Conservation (phyloP, 2,329 filamentous ascomycete species). For the Chrysoporthe deuterocubensis region DNA sequence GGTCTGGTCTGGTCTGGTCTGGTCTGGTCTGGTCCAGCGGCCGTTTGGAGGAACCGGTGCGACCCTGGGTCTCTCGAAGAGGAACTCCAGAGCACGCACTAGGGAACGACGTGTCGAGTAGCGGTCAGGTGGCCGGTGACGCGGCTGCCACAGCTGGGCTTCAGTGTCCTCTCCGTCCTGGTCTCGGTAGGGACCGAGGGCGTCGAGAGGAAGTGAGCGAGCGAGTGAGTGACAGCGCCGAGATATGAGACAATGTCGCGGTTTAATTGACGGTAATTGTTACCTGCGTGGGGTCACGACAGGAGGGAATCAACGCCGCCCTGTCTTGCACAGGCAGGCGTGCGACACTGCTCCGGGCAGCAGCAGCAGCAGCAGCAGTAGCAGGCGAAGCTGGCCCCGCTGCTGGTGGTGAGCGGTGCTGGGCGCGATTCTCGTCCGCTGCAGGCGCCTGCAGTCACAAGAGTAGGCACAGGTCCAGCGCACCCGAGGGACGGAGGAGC, state of each 20-base stretch:
- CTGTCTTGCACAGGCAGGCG: constrained; percentile 19
- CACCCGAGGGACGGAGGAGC: constrained; percentile 10
- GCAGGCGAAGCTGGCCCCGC: constrained; percentile 1
- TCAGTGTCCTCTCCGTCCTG: not conserved
- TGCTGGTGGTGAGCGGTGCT: constrained; percentile 7
- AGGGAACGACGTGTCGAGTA: constrained; percentile 8
- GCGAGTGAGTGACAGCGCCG: not conserved
- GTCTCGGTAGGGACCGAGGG: constrained; percentile 21
- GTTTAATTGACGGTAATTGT: constrained; percentile 7
- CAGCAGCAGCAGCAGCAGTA: too few relatives aligned
- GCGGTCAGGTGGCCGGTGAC: constrained; percentile 8
- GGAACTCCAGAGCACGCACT: not conserved
- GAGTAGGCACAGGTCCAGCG: constrained; percentile 9
- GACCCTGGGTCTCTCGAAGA: not conserved
- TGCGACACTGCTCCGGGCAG: constrained; percentile 14
- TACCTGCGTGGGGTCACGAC: constrained; percentile 17
- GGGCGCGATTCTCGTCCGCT: constrained; percentile 10
- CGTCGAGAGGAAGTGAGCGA: constrained; percentile 6
- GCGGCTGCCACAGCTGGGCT: not conserved
- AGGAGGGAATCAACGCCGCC: constrained; percentile 14
- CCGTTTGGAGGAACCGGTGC: not conserved
- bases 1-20: not conserved
- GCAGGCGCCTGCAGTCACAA: constrained; percentile 24
- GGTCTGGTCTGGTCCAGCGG: not conserved
- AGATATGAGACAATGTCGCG: constrained; percentile 20